A percentile compares a stretch with the other conserved stretches of the same genome.
Evolutionary conservation across 2,329 filamentous ascomycete genomes (phyloP).

Genomic region (Cladosporium sp.): DNA sequence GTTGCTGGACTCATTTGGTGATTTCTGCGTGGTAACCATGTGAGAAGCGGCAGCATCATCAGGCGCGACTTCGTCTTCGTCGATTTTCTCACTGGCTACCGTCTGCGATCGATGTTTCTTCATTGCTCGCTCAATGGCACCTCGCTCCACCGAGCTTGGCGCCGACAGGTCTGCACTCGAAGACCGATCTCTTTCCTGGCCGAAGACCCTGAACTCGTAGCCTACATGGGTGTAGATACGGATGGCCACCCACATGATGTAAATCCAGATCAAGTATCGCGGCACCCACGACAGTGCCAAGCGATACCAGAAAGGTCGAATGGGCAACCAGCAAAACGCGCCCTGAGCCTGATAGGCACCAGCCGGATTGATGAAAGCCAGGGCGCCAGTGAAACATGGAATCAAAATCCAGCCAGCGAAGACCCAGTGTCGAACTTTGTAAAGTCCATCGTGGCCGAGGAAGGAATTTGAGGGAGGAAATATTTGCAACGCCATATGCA

Average conservation of each 20-base stretch:
- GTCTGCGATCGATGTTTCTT: constrained; percentile 1
- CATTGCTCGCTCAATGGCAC: constrained; percentile 2
- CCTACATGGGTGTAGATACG: constrained; percentile 68
- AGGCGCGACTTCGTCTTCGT: constrained; percentile 21
- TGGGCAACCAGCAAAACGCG: constrained; percentile 66
- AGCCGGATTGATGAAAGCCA: constrained; percentile 58
- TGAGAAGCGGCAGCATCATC: constrained; percentile 17
- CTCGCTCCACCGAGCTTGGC: not conserved
- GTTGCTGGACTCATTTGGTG: not conserved
- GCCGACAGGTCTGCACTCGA: constrained; percentile 8
- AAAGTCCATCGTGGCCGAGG: constrained; percentile 60
- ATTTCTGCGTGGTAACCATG: not conserved
- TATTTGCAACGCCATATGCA: constrained; percentile 70
- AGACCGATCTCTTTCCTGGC: constrained; percentile 23
- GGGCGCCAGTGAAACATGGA: constrained; percentile 56
- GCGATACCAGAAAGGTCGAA: constrained; percentile 64
- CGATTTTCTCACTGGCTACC: not conserved
- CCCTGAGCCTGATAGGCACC: constrained; percentile 59
- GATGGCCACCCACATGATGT: constrained; percentile 62
- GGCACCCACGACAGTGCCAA: constrained; percentile 69
- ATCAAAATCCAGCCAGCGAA: constrained; percentile 55
- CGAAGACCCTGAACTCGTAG: constrained; percentile 37
- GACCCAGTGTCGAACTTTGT: constrained; percentile 60
- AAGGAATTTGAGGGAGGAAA: constrained; percentile 49
- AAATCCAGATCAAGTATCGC: constrained; percentile 62